Base-by-base conservation (phyloP, 495 filamentous ascomycete genomes). In the Daldinia bambusicola region DNA sequence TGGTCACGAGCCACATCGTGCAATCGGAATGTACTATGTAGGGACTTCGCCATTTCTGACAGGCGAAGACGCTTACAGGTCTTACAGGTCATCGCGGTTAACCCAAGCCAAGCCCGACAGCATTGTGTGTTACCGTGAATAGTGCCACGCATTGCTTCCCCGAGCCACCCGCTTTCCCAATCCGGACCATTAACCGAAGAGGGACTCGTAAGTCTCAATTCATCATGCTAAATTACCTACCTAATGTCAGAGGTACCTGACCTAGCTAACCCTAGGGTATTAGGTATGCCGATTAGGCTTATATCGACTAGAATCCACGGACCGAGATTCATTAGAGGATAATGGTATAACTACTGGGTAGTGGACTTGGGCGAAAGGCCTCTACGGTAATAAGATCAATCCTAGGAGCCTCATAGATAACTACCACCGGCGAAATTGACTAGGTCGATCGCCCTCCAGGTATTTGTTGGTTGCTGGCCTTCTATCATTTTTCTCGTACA, bases 151-250 rank as follows among this genome's bases (percentile, higher is more conserved):
- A 62, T 69, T 61, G 16, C 43, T 69, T 56, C 8, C 61, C 61
- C 61, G 50, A 69, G 53, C n/a, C 51, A 56, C 65, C 56, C 37
- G 56, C 32, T 62, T 69, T 16, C 70, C 64, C 51, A 40, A 68
- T 72, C 66, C 65, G 70, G 65, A 26, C 62, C 70, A 22, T 68
- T 65, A 48, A 57, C 70, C 70, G 70, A 71, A 26, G 32, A 63
- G 57, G 7, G 55, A 52, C 55, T 67, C 60, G 64, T 55, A 64
- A 68, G 53, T 71, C 48, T 48, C 56, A 31, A 64, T 63, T 61
- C 50, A 40, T 41, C 14, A 62, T 55, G 10, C 18, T 48, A 40
- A 14, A 66, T 32, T 6, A 36, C 9, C 9, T 36, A n/a, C n/a
- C n/a, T n/a, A n/a, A n/a, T n/a, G n/a, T n/a, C n/a, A n/a, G n/a